These are phyloP conservation scores for Cystobasidium tubakii DNA, from an alignment of 768 basidiomycete genomes.

Conservation along the genomic window DNA sequence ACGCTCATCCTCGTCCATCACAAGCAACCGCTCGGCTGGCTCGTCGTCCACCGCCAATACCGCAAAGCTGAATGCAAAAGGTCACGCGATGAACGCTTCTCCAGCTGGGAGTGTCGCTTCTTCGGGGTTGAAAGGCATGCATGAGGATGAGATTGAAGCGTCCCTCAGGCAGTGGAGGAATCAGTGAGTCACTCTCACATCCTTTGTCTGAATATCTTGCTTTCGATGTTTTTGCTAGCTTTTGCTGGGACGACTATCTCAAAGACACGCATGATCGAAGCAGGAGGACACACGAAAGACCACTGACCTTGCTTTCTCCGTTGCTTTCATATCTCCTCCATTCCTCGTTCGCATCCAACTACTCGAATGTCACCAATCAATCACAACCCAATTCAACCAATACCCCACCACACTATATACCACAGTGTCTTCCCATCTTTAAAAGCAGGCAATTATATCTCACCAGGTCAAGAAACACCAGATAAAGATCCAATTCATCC, in stretches of 20 bases:
- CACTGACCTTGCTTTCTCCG: too few species aligned
- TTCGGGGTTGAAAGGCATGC: neutral
- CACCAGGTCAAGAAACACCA: constrained; percentile 16
- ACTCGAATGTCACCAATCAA: too few species aligned
- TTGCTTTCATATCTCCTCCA: too few species aligned
- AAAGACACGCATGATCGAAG: too few species aligned
- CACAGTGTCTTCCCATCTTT: constrained; percentile 30
- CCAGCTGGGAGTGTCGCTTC: neutral
- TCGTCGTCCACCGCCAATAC: constrained; percentile 7
- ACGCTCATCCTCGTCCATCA: neutral
- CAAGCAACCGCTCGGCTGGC: neutral
- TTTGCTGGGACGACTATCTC: neutral
- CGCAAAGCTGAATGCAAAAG: neutral
- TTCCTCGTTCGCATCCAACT: too few species aligned
- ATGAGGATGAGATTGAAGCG: constrained; percentile 32
- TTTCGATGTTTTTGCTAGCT: neutral
- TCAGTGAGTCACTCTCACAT: constrained; percentile 8
- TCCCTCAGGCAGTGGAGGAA: constrained; percentile 26
- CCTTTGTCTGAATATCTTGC: too few species aligned
- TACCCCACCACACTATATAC: too few species aligned
- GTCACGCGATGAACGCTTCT: neutral
- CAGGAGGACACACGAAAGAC: too few species aligned
- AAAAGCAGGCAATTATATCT: constrained; percentile 33
- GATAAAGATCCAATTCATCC: constrained; percentile 31
- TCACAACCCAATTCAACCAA: too few species aligned